These are phyloP conservation scores for Cytospora chrysosperma DNA, from an alignment of 2,329 filamentous ascomycete genomes.

Conservation along the genomic window DNA sequence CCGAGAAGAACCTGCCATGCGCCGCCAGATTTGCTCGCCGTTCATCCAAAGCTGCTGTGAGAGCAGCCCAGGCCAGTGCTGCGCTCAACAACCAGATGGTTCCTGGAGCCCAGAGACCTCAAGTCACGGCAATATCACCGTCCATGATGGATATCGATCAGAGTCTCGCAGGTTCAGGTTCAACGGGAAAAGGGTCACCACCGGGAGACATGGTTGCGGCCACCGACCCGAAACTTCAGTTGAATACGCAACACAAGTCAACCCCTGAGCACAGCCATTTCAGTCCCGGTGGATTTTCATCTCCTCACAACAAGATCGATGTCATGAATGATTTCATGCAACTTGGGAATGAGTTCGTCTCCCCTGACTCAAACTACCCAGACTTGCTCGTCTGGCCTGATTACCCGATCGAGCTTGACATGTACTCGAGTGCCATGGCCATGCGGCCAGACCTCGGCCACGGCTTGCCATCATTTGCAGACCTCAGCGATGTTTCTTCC, in stretches of 20 bases:
- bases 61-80: slow-evolving; percentile 42
- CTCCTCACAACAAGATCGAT: slow-evolving; percentile 39
- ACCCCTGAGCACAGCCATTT: slow-evolving; percentile 36
- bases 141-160: slow-evolving; percentile 40
- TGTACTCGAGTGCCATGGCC: slow-evolving; percentile 37
- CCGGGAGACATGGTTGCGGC: slow-evolving; percentile 32
- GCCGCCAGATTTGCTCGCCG: slow-evolving; percentile 50
- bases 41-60: slow-evolving; percentile 47
- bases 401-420: slow-evolving; percentile 44
- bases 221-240: slow-evolving; percentile 36
- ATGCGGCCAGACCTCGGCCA: slow-evolving; percentile 35
- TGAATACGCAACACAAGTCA: slow-evolving; percentile 33
- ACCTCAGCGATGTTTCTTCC: slow-evolving; percentile 42
- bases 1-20: slow-evolving; percentile 48
- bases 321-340: slow-evolving; percentile 44
- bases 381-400: slow-evolving; percentile 46
- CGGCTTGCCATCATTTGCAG: slow-evolving; percentile 38
- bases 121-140: slow-evolving; percentile 33
- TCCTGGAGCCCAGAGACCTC: slow-evolving; percentile 28
- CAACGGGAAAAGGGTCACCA: slow-evolving; percentile 29
- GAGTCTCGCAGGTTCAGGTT: slow-evolving; percentile 29
- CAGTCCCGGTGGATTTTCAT: slow-evolving; percentile 37
- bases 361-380: slow-evolving; percentile 40
- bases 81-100: slow-evolving; percentile 33
- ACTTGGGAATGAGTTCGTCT: slow-evolving; percentile 37